Evolutionary conservation across 257 asterid species (phyloP).

Genomic region (Lantana camara): DNA sequence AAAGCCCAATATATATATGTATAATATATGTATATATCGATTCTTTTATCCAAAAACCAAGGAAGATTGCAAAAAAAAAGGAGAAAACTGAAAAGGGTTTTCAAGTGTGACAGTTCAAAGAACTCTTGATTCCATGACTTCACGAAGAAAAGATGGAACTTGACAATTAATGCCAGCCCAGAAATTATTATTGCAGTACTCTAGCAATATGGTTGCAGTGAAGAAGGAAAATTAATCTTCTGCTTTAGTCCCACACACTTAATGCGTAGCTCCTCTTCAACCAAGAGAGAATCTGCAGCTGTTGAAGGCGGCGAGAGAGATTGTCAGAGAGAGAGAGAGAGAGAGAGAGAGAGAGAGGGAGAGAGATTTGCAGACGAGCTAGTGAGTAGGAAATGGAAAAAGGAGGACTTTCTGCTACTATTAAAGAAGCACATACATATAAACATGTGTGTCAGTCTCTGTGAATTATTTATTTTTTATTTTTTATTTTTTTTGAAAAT

Average conservation of each 20-base stretch:
- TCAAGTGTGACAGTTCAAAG: constrained; percentile 23
- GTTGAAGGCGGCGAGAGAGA: constrained; percentile 39
- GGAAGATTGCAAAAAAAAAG: constrained; percentile 1
- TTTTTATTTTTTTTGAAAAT: not conserved
- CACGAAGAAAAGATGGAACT: not conserved
- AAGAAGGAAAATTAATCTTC: not conserved
- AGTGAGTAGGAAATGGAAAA: constrained; percentile 19
- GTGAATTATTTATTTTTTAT: not conserved
- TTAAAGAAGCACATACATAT: constrained; percentile 28
- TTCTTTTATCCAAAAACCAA: constrained; percentile 3
- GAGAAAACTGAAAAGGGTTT: not conserved
- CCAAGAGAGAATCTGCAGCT: constrained; percentile 27
- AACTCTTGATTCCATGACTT: constrained; percentile 13
- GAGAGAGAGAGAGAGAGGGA: not conserved
- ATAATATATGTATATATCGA: not conserved
- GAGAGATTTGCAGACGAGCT: constrained; percentile 1
- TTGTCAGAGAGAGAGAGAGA: constrained; percentile 1
- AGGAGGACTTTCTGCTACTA: constrained; percentile 41
- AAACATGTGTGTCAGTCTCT: constrained; percentile 32
- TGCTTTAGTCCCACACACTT: constrained; percentile 7
- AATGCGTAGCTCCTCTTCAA: constrained; percentile 25
- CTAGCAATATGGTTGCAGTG: not conserved
- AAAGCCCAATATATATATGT: constrained; percentile 1
- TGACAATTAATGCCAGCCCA: constrained; percentile 28
- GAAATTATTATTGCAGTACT: constrained; percentile 31